phyloP scores from a whole-genome alignment of 2,329 filamentous ascomycete species.

The Xylaria sp. region DNA sequence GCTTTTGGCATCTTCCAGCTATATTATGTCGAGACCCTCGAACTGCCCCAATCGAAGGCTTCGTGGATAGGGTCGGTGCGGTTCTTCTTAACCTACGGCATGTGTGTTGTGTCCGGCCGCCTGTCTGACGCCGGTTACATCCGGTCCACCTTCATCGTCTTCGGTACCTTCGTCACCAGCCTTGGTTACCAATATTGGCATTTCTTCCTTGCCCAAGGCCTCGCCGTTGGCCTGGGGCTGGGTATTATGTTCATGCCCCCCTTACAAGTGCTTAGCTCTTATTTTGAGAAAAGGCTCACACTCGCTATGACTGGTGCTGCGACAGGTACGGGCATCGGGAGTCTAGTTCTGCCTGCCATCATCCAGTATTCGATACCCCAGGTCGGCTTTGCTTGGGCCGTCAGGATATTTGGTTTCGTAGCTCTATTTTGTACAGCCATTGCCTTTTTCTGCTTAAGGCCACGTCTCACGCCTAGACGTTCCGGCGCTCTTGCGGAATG shows the following conservation, averaged over 20 bases:
- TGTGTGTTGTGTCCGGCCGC: constrained; percentile 27
- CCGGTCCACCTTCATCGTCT: constrained; percentile 40
- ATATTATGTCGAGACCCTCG: constrained; percentile 53
- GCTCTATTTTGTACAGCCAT: constrained; percentile 18
- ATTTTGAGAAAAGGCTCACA: constrained; percentile 67
- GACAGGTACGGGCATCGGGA: constrained; percentile 70
- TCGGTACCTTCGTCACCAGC: constrained; percentile 63
- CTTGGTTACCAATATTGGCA: constrained; percentile 58
- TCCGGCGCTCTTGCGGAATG: constrained; percentile 18
- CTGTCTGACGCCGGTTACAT: constrained; percentile 50
- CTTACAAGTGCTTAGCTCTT: constrained; percentile 59
- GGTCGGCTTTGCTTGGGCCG: constrained; percentile 74
- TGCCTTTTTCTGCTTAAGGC: constrained; percentile 17
- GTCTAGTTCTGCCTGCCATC: constrained; percentile 70
- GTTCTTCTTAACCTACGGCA: constrained; percentile 46
- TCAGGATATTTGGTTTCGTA: constrained; percentile 70
- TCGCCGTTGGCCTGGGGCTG: constrained; percentile 48
- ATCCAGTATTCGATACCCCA: constrained; percentile 68
- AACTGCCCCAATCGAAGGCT: constrained; percentile 52
- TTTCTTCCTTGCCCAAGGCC: constrained; percentile 53
- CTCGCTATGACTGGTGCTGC: constrained; percentile 70
- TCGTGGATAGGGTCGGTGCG: constrained; percentile 60
- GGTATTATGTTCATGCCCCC: constrained; percentile 66
- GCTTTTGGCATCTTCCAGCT: constrained; percentile 63
- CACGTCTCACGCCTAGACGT: constrained; percentile 16